Evolutionary conservation across 768 basidiomycete species (phyloP), one percentile per base, ranked within the genome.

Genomic region (Termitomyces sp.): DNA sequence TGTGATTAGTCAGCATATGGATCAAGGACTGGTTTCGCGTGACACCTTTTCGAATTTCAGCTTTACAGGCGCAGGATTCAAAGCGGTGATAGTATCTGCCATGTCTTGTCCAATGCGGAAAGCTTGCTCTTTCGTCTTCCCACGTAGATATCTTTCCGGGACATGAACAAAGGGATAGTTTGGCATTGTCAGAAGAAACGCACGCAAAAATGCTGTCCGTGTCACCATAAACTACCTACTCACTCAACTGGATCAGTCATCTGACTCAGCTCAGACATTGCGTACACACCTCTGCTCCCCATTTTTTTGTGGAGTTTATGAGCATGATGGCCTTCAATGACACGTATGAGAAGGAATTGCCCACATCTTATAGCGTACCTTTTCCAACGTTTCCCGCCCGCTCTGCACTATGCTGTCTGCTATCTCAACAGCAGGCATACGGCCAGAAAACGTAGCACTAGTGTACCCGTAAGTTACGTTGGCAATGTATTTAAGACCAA

Each of bases 371-470:
- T 7, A 31, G 44, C 53, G 9, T 39, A 89, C 95, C 83, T 94
- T 92, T 71, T 98, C 96, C 22, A 98, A 75, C 0, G 93, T 98
- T 72, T 98, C 95, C 41, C 97, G 80, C 5, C 97, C 96, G 44
- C 85, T 95, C 73, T 98, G 94, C 0, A 99, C 96, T 64, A 98
- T 98, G 56, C 93, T 93, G 65, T 99, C 97, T 0, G 97, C 97
- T 41, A 99, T 93, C 70, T 98, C 95, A 20, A 98, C 95, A 10
- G 92, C 93, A 24, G 97, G 97, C 97, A 99, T 98, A 49, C 97
- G 80, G 2, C 97, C 97, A 16, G 95, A 98, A 67, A 86, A 97
- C 1, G 90, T 89, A 2, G 97, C 97, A 59, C 90, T 81, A 0
- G 96, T 98, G 68, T 99, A 98, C 0, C 97, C 96, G 65, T 99